Evolutionary conservation across 1,284 basidiomycete species (phyloP).

Genomic region (Leccinum pachyderme): DNA sequence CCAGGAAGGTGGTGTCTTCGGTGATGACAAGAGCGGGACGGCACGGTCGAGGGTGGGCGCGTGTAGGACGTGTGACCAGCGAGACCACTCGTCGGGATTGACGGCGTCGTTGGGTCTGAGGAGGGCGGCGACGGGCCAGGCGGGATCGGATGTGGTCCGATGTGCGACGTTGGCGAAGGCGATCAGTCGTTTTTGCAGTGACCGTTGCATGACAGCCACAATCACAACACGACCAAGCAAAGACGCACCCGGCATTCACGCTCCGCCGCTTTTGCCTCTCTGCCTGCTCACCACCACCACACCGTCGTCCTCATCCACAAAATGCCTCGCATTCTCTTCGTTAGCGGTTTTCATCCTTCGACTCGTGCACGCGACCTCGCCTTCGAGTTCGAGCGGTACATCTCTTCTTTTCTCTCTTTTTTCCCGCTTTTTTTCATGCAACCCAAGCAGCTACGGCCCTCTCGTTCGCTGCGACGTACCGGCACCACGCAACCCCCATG

Average conservation of each 20-base stretch:
- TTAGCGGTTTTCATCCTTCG: constrained; percentile 77
- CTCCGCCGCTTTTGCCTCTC: too few species aligned
- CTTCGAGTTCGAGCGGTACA: constrained; percentile 83
- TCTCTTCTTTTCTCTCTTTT: constrained; percentile 4
- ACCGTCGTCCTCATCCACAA: constrained; percentile 5
- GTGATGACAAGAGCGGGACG: constrained; percentile 23
- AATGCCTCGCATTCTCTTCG: constrained; percentile 82
- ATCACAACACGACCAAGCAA: constrained; percentile 39
- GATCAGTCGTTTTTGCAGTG: constrained; percentile 17
- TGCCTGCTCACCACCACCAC: constrained; percentile 23
- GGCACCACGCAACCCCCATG: constrained; percentile 73
- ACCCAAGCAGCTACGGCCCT: constrained; percentile 59
- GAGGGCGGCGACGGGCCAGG: constrained; percentile 25
- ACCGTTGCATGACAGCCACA: constrained; percentile 37
- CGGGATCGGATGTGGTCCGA: constrained; percentile 28
- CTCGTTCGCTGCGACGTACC: constrained; percentile 87
- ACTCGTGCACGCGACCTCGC: constrained; percentile 83
- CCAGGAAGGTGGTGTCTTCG: constrained; percentile 44
- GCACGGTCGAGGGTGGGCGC: constrained; percentile 37
- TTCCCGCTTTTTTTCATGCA: constrained; percentile 1
- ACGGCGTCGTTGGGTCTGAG: neutral
- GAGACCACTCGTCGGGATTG: constrained; percentile 32
- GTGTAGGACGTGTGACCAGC: constrained; percentile 38
- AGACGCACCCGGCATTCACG: constrained; percentile 21
- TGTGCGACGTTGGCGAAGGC: constrained; percentile 26